Evolutionary conservation across 371 early-diverging fungal species (phyloP).

Genomic region (Mucor racemosus): DNA sequence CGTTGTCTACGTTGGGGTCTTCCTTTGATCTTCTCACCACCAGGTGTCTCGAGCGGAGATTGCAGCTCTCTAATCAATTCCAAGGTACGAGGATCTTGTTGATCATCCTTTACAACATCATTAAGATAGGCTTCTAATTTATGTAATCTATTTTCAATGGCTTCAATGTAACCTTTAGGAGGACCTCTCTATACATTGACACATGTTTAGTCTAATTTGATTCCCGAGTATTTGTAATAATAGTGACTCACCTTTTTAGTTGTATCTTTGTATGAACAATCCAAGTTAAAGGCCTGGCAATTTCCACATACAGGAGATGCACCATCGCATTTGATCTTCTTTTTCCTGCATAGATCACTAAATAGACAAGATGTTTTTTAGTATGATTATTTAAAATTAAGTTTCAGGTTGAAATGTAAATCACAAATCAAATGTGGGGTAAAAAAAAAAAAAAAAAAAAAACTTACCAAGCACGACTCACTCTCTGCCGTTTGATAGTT

Average conservation of each 20-base stretch:
- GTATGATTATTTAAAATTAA: not conserved
- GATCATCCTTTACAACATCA: constrained; percentile 36
- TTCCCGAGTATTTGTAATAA: not conserved
- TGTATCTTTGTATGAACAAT: constrained; percentile 50
- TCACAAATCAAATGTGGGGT: not conserved
- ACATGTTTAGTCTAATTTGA: constrained; percentile 1
- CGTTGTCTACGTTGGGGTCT: constrained; percentile 42
- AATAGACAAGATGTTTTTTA: not conserved
- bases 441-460: not conserved
- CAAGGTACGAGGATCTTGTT: constrained; percentile 55
- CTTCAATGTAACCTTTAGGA: constrained; percentile 77
- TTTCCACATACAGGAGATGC: constrained; percentile 53
- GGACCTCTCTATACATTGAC: constrained; percentile 53
- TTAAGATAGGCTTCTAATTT: constrained; percentile 61
- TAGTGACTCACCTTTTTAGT: constrained; percentile 46
- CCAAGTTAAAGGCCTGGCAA: constrained; percentile 45
- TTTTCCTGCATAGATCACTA: constrained; percentile 64
- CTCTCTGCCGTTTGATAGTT: constrained; percentile 36
- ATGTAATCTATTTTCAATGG: constrained; percentile 68
- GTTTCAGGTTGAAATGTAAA: not conserved
- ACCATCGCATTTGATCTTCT: constrained; percentile 72
- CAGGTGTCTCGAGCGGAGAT: constrained; percentile 47
- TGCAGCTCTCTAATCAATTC: constrained; percentile 59
- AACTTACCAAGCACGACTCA: constrained; percentile 55
- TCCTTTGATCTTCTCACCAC: constrained; percentile 46